Percentiles rank a stretch among this genome's conserved stretches.
phyloP scores from a whole-genome alignment of 2,329 filamentous ascomycete species.

The Endocalyx cinctus region DNA sequence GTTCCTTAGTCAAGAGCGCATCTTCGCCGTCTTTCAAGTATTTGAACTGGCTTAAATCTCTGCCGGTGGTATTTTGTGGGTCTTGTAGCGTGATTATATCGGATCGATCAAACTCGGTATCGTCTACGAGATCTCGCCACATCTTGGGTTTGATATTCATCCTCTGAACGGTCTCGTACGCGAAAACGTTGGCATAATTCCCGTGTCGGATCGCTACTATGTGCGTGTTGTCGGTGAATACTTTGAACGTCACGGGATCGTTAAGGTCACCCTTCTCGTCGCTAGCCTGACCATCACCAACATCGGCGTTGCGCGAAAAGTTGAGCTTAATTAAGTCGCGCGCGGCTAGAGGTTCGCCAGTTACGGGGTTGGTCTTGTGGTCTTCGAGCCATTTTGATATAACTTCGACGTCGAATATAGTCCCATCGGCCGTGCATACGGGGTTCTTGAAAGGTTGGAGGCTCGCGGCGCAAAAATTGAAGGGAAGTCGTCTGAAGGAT shows the following conservation, averaged over 20 bases:
- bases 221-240: slow-evolving; percentile 96
- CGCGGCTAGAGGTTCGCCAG: slow-evolving; percentile 71
- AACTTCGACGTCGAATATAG: slow-evolving; percentile 91
- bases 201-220: slow-evolving; percentile 80
- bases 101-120: slow-evolving; percentile 78
- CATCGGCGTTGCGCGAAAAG: slow-evolving; percentile 84
- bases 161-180: slow-evolving; percentile 90
- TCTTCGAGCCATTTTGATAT: slow-evolving; percentile 93
- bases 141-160: slow-evolving; percentile 97
- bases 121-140: slow-evolving; percentile 86
- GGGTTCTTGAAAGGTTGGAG: slow-evolving; percentile 93
- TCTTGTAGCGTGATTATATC: slow-evolving; percentile 97
- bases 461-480: slow-evolving; percentile 96
- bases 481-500: slow-evolving; percentile 83
- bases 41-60: slow-evolving; percentile 85
- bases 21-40: slow-evolving; percentile 78
- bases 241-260: slow-evolving; percentile 95
- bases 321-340: slow-evolving; percentile 86
- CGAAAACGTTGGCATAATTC: slow-evolving; percentile 89
- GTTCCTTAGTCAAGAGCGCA: slow-evolving; percentile 62
- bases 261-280: slow-evolving; percentile 73
- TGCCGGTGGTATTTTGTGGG: slow-evolving; percentile 78
- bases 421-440: slow-evolving; percentile 83
- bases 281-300: slow-evolving; percentile 36
- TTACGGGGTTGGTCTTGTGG: slow-evolving; percentile 86